These are phyloP conservation scores for Tanozyma kutaoensis DNA, from an alignment of 805 yeast genomes.

Conservation along the genomic window DNA sequence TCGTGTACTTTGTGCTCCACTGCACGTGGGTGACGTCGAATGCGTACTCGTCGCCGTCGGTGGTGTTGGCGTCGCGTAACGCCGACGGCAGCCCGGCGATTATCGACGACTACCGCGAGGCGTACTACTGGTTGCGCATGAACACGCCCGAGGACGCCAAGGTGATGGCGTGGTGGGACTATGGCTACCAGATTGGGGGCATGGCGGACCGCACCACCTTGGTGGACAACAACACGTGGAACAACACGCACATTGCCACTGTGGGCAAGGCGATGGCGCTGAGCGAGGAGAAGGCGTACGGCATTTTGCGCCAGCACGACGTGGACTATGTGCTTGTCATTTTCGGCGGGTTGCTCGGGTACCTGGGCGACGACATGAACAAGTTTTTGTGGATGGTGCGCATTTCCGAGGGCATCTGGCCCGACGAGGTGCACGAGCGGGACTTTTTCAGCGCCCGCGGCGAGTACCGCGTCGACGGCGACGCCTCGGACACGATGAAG, in stretches of 20 bases:
- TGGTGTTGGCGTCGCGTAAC: slow-evolving; percentile 70
- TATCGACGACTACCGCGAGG: slow-evolving; percentile 97
- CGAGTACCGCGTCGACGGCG: slow-evolving; percentile 75
- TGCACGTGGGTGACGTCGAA: slow-evolving; percentile 95
- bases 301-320: slow-evolving; percentile 79
- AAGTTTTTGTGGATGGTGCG: slow-evolving; percentile 98
- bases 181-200: slow-evolving; percentile 98
- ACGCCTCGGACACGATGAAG: slow-evolving; percentile 76
- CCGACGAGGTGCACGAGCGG: slow-evolving; percentile 88
- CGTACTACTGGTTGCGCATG: slow-evolving; percentile 97
- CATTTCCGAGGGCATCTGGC: slow-evolving; percentile 99
- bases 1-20: slow-evolving; percentile 75
- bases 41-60: slow-evolving; percentile 96
- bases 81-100: slow-evolving; percentile 78
- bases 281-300: slow-evolving; percentile 75
- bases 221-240: slow-evolving; percentile 99
- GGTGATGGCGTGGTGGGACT: slow-evolving; percentile 99
- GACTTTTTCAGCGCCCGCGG: slow-evolving; percentile 75
- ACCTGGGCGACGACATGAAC: slow-evolving; percentile 91
- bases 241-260: slow-evolving; percentile 97
- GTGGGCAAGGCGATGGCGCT: slow-evolving; percentile 98
- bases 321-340: slow-evolving; percentile 90
- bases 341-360: slow-evolving; percentile 90
- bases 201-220: slow-evolving; percentile 98
- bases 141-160: slow-evolving; percentile 93